phyloP scores from a whole-genome alignment of 139 green algal species.

The Chlamydomonas applanata region DNA sequence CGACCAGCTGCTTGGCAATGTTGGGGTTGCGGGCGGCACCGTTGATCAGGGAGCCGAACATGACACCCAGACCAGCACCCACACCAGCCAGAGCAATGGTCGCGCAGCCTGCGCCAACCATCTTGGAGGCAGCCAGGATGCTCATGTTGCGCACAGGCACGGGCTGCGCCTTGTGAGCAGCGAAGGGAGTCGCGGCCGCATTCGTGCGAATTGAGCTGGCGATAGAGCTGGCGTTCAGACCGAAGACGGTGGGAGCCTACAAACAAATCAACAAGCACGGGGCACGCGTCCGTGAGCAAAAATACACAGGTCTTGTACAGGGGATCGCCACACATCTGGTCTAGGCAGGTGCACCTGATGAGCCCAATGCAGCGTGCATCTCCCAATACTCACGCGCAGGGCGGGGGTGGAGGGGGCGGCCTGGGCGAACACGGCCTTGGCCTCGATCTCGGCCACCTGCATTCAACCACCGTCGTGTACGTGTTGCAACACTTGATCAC shows the following conservation, averaged over 20 bases:
- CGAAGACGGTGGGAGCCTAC: slow-evolving; percentile 31
- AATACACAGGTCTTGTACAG: too few relatives aligned
- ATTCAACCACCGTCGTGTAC: too few relatives aligned
- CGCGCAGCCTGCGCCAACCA: slow-evolving; percentile 73
- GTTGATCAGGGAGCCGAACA: slow-evolving; percentile 80
- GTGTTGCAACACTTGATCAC: too few relatives aligned
- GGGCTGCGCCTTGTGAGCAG: slow-evolving; percentile 13
- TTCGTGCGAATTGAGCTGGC: slow-evolving; percentile 28
- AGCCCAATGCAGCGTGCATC: too few relatives aligned
- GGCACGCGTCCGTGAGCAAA: background rate
- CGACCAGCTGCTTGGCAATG: slow-evolving; percentile 72
- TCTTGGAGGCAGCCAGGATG: slow-evolving; percentile 62
- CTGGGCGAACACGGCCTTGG: too few relatives aligned
- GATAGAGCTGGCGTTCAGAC: slow-evolving; percentile 18
- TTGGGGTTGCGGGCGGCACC: slow-evolving; percentile 73
- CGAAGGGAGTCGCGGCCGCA: slow-evolving; percentile 14
- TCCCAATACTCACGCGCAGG: too few relatives aligned
- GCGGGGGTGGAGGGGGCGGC: too few relatives aligned
- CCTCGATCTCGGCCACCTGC: too few relatives aligned
- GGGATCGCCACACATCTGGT: too few relatives aligned
- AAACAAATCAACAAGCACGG: background rate
- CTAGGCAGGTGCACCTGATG: too few relatives aligned
- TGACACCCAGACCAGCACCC: slow-evolving; percentile 71
- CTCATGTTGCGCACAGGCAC: slow-evolving; percentile 27
- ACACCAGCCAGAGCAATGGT: slow-evolving; percentile 74